Evolutionary conservation across 257 asterid genomes (phyloP).

Genomic region (Solanum etuberosum): DNA sequence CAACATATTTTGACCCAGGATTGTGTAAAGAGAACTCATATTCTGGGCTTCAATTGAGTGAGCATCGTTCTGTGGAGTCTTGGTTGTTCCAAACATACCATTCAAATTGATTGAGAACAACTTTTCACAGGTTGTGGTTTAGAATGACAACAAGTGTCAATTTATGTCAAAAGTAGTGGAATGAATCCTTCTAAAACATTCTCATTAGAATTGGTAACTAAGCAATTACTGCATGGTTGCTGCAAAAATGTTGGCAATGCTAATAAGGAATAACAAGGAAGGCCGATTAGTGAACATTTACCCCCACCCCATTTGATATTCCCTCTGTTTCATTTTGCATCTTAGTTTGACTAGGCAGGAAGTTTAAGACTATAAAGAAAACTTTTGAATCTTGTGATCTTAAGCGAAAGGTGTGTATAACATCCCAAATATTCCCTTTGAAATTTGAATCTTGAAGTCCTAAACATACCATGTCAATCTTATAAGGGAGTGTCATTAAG

Average conservation of each 20-base stretch:
- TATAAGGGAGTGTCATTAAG: not conserved
- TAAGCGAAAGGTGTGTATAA: not conserved
- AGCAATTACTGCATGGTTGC: not conserved
- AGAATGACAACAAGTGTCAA: not conserved
- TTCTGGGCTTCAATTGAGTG: not conserved
- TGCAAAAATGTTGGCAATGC: not conserved
- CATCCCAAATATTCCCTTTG: not conserved
- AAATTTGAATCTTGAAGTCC: not conserved
- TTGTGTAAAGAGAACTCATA: not conserved
- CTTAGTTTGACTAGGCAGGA: not conserved
- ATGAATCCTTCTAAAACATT: not conserved
- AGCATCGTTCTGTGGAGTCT: not conserved
- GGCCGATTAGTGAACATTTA: not conserved
- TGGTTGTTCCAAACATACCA: not conserved
- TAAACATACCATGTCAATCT: not conserved
- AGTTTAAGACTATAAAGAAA: not conserved
- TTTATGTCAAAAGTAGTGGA: not conserved
- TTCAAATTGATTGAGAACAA: not conserved
- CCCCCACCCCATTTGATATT: not conserved
- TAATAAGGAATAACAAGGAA: not conserved
- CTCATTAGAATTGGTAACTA: not conserved
- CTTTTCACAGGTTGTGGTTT: not conserved
- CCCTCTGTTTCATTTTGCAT: not conserved
- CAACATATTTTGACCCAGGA: not conserved
- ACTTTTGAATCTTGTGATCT: not conserved